These are phyloP conservation scores for Ceratobasidium sp. DNA, from an alignment of 1,284 basidiomycete species.

Conservation along the genomic window DNA sequence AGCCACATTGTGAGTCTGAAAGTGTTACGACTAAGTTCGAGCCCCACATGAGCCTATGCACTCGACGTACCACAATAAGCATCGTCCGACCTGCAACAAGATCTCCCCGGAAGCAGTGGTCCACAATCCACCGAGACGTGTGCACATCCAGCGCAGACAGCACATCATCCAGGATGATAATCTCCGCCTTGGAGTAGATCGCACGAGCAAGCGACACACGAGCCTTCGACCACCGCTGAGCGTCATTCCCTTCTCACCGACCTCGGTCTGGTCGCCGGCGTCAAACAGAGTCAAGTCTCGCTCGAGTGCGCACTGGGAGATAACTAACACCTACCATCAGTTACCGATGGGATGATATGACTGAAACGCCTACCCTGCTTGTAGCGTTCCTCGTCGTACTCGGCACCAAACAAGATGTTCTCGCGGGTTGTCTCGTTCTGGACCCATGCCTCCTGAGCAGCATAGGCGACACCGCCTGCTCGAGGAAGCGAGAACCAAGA, in stretches of 20 bases:
- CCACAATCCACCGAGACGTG: slow-evolving; percentile 77
- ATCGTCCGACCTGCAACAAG: slow-evolving; percentile 72
- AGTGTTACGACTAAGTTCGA: slow-evolving; percentile 16
- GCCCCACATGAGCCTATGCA: background rate
- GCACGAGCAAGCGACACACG: slow-evolving; percentile 82
- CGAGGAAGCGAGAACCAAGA: slow-evolving; percentile 33
- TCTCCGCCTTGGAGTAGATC: slow-evolving; percentile 75
- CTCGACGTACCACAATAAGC: slow-evolving; percentile 68
- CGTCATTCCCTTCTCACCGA: slow-evolving; percentile 69
- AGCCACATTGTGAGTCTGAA: slow-evolving; percentile 73
- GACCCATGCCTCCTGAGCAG: slow-evolving; percentile 38
- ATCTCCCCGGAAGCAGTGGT: slow-evolving; percentile 74
- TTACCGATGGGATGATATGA: background rate
- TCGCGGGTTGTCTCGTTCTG: slow-evolving; percentile 48
- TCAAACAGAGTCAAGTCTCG: slow-evolving; percentile 54
- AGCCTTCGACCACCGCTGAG: slow-evolving; percentile 77
- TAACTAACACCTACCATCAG: slow-evolving; percentile 42
- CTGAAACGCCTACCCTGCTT: slow-evolving; percentile 46
- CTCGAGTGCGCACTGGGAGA: slow-evolving; percentile 52
- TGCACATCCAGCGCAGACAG: slow-evolving; percentile 58
- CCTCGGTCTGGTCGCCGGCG: slow-evolving; percentile 75
- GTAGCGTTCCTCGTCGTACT: slow-evolving; percentile 60
- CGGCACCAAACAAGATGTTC: slow-evolving; percentile 62
- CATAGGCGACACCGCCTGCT: slow-evolving; percentile 38
- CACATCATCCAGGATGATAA: slow-evolving; percentile 61